Conservation (phyloP, 495 filamentous ascomycete species). For the Tuber indicum region DNA sequence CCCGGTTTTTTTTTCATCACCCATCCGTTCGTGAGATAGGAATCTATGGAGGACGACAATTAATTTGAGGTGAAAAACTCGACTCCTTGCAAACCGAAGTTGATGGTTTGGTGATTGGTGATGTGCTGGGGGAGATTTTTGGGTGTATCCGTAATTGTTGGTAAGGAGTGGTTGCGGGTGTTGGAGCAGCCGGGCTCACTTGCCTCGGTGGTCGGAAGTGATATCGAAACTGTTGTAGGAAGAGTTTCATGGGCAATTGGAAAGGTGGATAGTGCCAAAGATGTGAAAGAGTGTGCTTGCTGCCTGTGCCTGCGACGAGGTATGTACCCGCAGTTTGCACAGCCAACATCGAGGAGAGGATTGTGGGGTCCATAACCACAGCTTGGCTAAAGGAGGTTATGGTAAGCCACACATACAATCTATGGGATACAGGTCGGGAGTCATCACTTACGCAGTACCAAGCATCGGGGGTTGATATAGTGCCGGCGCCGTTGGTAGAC, state of each 20-base stretch:
- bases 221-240: neutral
- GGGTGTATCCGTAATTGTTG: neutral
- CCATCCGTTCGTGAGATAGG: neutral
- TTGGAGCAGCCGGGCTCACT: neutral
- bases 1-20: neutral
- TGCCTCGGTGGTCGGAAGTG: neutral
- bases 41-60: neutral
- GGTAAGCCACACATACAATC: neutral
- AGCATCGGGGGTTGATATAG: conserved; percentile 3
- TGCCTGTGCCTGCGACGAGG: conserved; percentile 4
- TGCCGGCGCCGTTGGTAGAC: neutral
- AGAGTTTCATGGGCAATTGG: neutral
- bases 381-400: conserved; percentile 17
- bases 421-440: neutral
- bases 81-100: neutral
- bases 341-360: conserved; percentile 24
- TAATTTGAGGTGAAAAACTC: neutral
- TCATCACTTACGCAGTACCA: conserved; percentile 32
- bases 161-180: neutral
- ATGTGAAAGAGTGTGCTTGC: neutral
- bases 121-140: neutral
- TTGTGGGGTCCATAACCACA: conserved; percentile 30
- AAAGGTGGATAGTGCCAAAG: neutral
- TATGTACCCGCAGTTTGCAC: conserved; percentile 30
- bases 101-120: neutral